Evolutionary conservation across 352 stramenopile genomes (phyloP).

Genomic region (Discostella stelligera): DNA sequence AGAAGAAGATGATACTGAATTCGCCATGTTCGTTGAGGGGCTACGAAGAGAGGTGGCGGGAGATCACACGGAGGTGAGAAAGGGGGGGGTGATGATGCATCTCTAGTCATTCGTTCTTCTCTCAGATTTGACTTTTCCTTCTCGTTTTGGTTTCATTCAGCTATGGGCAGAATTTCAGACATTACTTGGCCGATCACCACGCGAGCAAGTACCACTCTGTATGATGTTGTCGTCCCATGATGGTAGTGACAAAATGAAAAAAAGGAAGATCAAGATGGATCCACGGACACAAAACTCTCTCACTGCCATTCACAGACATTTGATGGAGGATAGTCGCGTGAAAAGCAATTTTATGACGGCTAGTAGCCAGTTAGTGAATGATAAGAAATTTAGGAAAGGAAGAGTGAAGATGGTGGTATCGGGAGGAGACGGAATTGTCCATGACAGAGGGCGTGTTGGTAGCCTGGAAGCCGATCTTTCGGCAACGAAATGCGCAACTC

Average conservation of each 20-base stretch:
- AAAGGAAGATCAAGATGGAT: slow-evolving; percentile 44
- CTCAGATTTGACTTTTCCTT: background rate
- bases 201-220: slow-evolving; percentile 5
- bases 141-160: slow-evolving; percentile 9
- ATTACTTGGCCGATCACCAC: slow-evolving; percentile 20
- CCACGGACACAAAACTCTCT: slow-evolving; percentile 32
- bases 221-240: slow-evolving; percentile 15
- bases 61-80: slow-evolving; percentile 51
- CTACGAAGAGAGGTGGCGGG: slow-evolving; percentile 45
- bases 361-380: slow-evolving; percentile 47
- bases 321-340: slow-evolving; percentile 19
- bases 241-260: slow-evolving; percentile 6
- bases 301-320: slow-evolving; percentile 38
- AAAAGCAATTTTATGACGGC: slow-evolving; percentile 41
- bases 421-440: background rate
- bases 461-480: background rate
- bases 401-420: background rate
- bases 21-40: slow-evolving; percentile 46
- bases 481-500: background rate
- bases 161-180: slow-evolving; percentile 55
- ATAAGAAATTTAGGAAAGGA: slow-evolving; percentile 36
- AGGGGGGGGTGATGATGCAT: background rate
- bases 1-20: slow-evolving; percentile 32
- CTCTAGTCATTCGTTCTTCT: background rate
- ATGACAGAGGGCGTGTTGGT: background rate